Base-by-base conservation (phyloP, 2,329 filamentous ascomycete genomes). In the Epichloe coenophiala region DNA sequence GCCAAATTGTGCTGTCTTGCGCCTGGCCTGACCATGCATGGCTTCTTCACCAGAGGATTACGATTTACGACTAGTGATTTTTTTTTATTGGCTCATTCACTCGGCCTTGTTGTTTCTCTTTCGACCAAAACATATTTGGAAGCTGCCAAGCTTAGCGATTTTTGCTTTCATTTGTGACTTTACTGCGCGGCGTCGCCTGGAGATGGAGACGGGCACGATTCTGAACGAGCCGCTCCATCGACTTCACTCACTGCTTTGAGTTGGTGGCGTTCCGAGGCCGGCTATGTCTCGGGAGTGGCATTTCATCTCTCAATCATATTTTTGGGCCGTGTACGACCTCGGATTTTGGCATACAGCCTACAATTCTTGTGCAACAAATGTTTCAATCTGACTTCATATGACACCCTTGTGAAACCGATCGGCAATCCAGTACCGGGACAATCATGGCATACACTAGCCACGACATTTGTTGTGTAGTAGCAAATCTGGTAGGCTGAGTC, bases 1-100 rank as follows among this genome's bases (percentile, higher is more conserved):
- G 12, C 15, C 36, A 31, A 38, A 13, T 31, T 15, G 21, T 23
- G 47, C 31, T 12, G 12, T 33, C 37, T 44, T 7, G 4, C 17
- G 15, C 11, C 11, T 15, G 36, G 43, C 15, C 49, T 42, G 13
- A 8, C 9, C 40, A 21, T 31, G 5, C 40, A 21, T 38, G 5
- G 33, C 19, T 23, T 37, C 13, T 17, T 39, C 6, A 38, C 19
- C 49, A 35, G 38, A 42, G 36, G 56, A 56, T 60, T 58, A 65
- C 57, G 63, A 33, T 47, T 52, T 52, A 52, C 46, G 50, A 52
- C 13, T 9, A 41, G 36, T 52, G 17, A 42, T 49, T 48, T 49
- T 17, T 17, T 39, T 13, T 35, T 36, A 19, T 36, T 39, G 4
- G 15, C 33, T 21, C 8, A 27, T 44, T 9, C 17, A 36, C 17